These are phyloP conservation scores for Durio zibethinus DNA, from an alignment of 345 rosid species.

Conservation along the genomic window DNA sequence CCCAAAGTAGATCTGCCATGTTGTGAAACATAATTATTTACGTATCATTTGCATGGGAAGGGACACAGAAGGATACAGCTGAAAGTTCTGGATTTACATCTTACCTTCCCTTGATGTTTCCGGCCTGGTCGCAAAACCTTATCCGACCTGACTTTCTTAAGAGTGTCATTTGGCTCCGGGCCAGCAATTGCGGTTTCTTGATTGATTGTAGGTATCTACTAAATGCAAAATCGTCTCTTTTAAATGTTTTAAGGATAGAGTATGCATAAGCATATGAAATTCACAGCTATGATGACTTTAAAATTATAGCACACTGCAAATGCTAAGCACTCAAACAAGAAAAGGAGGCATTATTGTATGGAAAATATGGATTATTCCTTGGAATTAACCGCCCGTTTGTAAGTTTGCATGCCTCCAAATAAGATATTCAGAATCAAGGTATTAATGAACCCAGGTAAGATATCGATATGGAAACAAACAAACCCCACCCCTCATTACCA, in stretches of 20 bases:
- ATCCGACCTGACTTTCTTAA: constrained; percentile 58
- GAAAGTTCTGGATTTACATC: neutral
- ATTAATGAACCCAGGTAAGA: neutral
- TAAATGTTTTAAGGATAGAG: neutral
- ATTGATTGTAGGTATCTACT: constrained; percentile 64
- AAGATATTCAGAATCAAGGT: neutral
- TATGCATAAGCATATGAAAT: neutral
- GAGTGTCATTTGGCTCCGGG: constrained; percentile 63
- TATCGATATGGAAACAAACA: neutral
- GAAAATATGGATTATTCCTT: neutral
- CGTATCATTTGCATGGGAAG: neutral
- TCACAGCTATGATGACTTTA: neutral
- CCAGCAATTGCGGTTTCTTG: constrained; percentile 64
- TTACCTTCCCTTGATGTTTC: constrained; percentile 74
- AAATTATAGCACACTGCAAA: neutral
- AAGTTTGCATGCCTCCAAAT: neutral
- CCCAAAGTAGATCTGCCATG: constrained; percentile 73
- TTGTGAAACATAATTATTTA: neutral
- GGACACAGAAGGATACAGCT: neutral
- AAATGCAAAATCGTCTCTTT: neutral
- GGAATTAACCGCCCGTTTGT: neutral
- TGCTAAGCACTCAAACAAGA: neutral
- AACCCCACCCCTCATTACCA: neutral
- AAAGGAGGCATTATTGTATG: neutral
- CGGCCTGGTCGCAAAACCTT: constrained; percentile 56